These are phyloP conservation scores for Phytophthora sojae DNA, from an alignment of 352 stramenopile genomes.

Conservation along the genomic window DNA sequence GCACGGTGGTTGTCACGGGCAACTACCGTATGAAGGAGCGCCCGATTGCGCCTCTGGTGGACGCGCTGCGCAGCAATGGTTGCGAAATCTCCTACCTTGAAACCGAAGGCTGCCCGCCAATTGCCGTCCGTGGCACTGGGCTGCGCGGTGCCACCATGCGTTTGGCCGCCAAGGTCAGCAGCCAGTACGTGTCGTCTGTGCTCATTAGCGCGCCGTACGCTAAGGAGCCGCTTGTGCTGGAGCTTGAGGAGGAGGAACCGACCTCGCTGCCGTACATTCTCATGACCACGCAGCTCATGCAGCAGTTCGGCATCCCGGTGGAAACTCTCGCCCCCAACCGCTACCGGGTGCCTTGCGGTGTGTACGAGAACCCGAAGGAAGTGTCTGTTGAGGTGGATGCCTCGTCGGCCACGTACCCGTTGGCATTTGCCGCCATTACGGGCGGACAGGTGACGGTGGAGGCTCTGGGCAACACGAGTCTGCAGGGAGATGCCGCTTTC, in stretches of 20 bases:
- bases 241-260: conserved; percentile 96
- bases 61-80: conserved; percentile 92
- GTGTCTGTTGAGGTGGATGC: conserved; percentile 95
- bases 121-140: conserved; percentile 79
- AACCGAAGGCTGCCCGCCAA: conserved; percentile 69
- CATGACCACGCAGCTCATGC: conserved; percentile 96
- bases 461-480: conserved; percentile 93
- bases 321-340: conserved; percentile 87
- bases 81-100: conserved; percentile 80
- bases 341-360: conserved; percentile 76
- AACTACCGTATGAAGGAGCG: conserved; percentile 97
- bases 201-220: conserved; percentile 95
- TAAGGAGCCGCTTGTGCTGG: conserved; percentile 77
- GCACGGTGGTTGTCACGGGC: conserved; percentile 89
- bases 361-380: conserved; percentile 73
- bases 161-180: conserved; percentile 95
- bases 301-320: conserved; percentile 95
- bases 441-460: conserved; percentile 94
- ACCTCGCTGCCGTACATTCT: conserved; percentile 97
- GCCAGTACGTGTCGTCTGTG: conserved; percentile 97
- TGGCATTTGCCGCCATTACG: conserved; percentile 97
- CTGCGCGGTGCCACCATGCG: conserved; percentile 76
- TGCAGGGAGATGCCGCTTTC: conserved; percentile 97
- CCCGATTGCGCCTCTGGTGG: conserved; percentile 95
- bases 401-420: conserved; percentile 96